Evolutionary conservation across 495 filamentous ascomycete genomes (phyloP).

Genomic region (Symbiotaphrina buchneri): DNA sequence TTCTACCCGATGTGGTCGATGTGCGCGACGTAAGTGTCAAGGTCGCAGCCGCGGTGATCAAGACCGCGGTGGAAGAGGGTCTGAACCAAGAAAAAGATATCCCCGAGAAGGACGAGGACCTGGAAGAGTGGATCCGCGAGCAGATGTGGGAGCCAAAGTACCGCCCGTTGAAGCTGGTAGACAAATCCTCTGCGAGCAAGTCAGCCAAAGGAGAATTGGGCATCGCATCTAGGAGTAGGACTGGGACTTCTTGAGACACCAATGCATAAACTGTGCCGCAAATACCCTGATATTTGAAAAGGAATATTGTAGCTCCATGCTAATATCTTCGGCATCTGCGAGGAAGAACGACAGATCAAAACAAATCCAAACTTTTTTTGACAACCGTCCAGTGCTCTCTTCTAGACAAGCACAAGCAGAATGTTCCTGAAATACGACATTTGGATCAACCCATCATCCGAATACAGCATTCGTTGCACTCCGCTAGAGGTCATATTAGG

Average conservation of each 20-base stretch:
- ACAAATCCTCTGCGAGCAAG: conserved; percentile 21
- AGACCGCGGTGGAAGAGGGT: conserved; percentile 42
- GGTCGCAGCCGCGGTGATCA: conserved; percentile 62
- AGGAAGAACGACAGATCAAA: too few relatives aligned
- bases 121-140: conserved; percentile 64
- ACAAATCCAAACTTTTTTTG: too few relatives aligned
- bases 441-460: too few relatives aligned
- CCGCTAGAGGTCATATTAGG: too few relatives aligned
- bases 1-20: conserved; percentile 56
- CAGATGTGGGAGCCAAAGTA: conserved; percentile 85
- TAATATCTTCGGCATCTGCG: too few relatives aligned
- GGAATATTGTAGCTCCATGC: too few relatives aligned
- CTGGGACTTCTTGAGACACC: not conserved
- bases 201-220: conserved; percentile 37
- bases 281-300: too few relatives aligned
- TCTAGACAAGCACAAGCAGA: too few relatives aligned
- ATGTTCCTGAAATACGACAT: too few relatives aligned
- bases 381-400: too few relatives aligned
- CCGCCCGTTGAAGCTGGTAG: conserved; percentile 33
- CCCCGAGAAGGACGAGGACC: conserved; percentile 26
- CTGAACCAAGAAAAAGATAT: conserved; percentile 37
- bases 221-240: conserved; percentile 10
- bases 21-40: conserved; percentile 57
- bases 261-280: too few relatives aligned
- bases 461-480: too few relatives aligned